A percentile compares a stretch with the other conserved stretches of the same genome.
Conservation (phyloP, 345 rosid genomes). For the Fremontodendron californicum region DNA sequence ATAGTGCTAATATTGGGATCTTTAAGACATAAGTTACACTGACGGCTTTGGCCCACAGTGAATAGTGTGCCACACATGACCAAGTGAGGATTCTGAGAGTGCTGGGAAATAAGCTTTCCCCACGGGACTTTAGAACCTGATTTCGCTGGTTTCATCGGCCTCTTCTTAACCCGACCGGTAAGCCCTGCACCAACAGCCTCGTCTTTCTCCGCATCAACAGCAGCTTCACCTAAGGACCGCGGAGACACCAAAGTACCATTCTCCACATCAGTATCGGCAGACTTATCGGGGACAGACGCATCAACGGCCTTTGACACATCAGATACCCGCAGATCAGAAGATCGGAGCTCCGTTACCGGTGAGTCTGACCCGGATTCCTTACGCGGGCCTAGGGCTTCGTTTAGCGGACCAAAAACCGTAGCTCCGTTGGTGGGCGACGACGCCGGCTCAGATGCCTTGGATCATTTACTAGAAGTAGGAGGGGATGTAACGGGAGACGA, state of each 20-base stretch:
- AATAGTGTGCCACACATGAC: slow-evolving; percentile 51
- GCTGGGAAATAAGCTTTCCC: slow-evolving; percentile 90
- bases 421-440: slow-evolving; percentile 50
- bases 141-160: slow-evolving; percentile 22
- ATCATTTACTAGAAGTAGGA: slow-evolving; percentile 56
- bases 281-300: slow-evolving; percentile 33
- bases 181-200: slow-evolving; percentile 23
- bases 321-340: slow-evolving; percentile 55
- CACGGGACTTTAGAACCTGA: slow-evolving; percentile 53
- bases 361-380: slow-evolving; percentile 54
- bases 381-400: slow-evolving; percentile 30
- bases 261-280: slow-evolving; percentile 42
- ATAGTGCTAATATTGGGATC: slow-evolving; percentile 49
- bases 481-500: slow-evolving; percentile 51
- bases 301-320: slow-evolving; percentile 39
- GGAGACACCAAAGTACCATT: slow-evolving; percentile 48
- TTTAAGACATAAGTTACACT: slow-evolving; percentile 64
- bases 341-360: slow-evolving; percentile 50
- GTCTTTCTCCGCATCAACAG: slow-evolving; percentile 36
- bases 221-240: slow-evolving; percentile 42
- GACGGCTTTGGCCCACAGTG: slow-evolving; percentile 70
- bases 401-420: slow-evolving; percentile 18
- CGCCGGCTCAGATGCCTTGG: slow-evolving; percentile 64
- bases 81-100: slow-evolving; percentile 69
- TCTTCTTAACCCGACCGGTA: slow-evolving; percentile 38